Evolutionary conservation across 2,329 filamentous ascomycete genomes (phyloP).

Genomic region (Aspergillus brunneoviolaceus): DNA sequence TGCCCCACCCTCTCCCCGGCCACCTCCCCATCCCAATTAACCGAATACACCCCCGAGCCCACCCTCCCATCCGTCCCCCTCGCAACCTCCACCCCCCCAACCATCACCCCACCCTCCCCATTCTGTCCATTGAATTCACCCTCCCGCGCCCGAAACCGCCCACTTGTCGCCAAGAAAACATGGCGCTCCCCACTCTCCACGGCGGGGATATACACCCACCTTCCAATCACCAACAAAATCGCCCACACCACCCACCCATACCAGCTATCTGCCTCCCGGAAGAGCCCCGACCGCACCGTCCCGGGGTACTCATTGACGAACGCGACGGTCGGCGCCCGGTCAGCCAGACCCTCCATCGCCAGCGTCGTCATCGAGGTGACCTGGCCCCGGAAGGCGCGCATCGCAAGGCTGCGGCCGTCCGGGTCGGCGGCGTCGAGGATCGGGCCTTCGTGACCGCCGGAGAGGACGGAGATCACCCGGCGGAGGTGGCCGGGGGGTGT

Average conservation of each 20-base stretch:
- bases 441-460: neutral
- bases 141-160: neutral
- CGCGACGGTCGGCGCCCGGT: neutral
- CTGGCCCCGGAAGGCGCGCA: neutral
- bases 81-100: neutral
- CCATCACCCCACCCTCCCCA: neutral
- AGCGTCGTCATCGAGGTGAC: slow-evolving; percentile 1
- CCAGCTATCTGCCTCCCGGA: neutral
- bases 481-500: neutral
- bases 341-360: neutral
- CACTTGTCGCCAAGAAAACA: slow-evolving; percentile 9
- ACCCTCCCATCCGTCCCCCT: neutral
- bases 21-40: neutral
- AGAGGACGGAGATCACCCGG: slow-evolving; percentile 2
- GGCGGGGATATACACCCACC: neutral
- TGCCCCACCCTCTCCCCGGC: neutral
- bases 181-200: slow-evolving; percentile 7
- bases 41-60: slow-evolving; percentile 6
- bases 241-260: slow-evolving; percentile 1
- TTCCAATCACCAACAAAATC: neutral
- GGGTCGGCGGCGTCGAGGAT: slow-evolving; percentile 5
- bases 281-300: neutral
- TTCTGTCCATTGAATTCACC: neutral
- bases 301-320: slow-evolving; percentile 8
- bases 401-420: neutral